These are phyloP conservation scores for Acer campestre DNA, from an alignment of 345 rosid species.

Conservation along the genomic window DNA sequence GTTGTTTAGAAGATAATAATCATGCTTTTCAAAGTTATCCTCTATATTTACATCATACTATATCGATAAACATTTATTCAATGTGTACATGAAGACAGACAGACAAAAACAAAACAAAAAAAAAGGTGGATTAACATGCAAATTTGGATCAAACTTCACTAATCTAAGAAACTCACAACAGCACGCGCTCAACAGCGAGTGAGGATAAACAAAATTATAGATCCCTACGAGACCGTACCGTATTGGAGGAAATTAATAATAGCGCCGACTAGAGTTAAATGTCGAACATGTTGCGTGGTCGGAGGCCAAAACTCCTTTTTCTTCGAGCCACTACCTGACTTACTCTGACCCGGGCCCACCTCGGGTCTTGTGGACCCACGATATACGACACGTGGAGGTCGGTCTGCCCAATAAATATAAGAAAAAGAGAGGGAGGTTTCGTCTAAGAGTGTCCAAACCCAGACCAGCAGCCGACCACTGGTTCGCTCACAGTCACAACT, in stretches of 20 bases:
- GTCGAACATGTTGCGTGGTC: constrained; percentile 36
- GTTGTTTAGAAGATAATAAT: too few species aligned
- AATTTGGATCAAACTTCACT: not conserved
- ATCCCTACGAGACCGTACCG: not conserved
- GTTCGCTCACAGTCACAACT: not conserved
- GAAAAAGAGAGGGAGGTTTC: constrained; percentile 4
- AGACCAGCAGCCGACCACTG: constrained; percentile 22
- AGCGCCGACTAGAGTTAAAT: constrained; percentile 18
- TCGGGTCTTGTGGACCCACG: not conserved
- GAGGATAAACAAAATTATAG: not conserved
- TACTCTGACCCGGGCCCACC: not conserved
- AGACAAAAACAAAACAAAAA: too few species aligned
- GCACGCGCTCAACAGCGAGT: not conserved
- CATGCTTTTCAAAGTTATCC: not conserved
- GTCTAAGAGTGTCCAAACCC: constrained; percentile 31
- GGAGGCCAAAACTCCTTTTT: constrained; percentile 27
- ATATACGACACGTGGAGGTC: not conserved
- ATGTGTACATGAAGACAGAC: not conserved
- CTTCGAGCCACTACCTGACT: not conserved
- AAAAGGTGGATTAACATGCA: too few species aligned
- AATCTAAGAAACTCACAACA: not conserved
- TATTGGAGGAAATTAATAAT: not conserved
- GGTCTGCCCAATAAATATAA: not conserved
- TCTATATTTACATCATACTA: not conserved
- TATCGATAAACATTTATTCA: too few species aligned